A percentile compares a stretch with the other conserved stretches of the same genome.
These are phyloP conservation scores for Liriodendron chinense DNA, from an alignment of 164 flowering plant genomes.

Conservation along the genomic window DNA sequence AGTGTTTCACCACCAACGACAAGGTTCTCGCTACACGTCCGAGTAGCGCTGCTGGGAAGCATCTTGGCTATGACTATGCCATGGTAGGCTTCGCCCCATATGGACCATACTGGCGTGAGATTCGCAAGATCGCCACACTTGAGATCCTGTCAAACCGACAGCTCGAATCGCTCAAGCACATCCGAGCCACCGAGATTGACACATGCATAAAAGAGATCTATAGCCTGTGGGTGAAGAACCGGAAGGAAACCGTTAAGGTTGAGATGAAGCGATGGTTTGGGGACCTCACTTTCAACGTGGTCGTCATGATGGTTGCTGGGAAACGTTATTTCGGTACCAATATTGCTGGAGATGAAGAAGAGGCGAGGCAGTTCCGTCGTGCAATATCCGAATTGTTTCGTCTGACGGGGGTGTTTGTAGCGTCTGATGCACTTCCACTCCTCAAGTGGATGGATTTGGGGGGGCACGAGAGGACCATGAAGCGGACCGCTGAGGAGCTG, in stretches of 20 bases:
- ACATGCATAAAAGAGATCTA: background rate
- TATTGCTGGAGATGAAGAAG: background rate
- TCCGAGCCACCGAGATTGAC: background rate
- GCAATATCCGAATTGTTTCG: conserved; percentile 9
- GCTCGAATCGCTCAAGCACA: conserved; percentile 3
- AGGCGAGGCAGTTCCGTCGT: background rate
- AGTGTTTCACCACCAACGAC: conserved; percentile 14
- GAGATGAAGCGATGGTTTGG: conserved; percentile 17
- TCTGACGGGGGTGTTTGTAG: conserved; percentile 17
- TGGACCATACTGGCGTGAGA: conserved; percentile 11
- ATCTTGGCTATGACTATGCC: background rate
- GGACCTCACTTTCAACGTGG: conserved; percentile 11
- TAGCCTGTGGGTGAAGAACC: background rate
- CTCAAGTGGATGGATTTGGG: conserved; percentile 34
- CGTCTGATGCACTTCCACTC: conserved; percentile 28
- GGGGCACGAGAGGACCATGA: conserved; percentile 25
- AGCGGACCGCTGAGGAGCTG: conserved; percentile 10
- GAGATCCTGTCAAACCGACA: background rate
- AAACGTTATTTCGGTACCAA: background rate
- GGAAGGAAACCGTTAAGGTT: conserved; percentile 6
- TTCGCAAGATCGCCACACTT: background rate
- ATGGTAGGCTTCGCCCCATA: background rate
- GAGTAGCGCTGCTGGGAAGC: background rate
- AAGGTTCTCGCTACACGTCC: background rate
- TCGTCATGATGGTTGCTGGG: conserved; percentile 10